A percentile compares a stretch with the other conserved stretches of the same genome.
Conservation (phyloP, 768 basidiomycete genomes). For the Suillus hirtellus region DNA sequence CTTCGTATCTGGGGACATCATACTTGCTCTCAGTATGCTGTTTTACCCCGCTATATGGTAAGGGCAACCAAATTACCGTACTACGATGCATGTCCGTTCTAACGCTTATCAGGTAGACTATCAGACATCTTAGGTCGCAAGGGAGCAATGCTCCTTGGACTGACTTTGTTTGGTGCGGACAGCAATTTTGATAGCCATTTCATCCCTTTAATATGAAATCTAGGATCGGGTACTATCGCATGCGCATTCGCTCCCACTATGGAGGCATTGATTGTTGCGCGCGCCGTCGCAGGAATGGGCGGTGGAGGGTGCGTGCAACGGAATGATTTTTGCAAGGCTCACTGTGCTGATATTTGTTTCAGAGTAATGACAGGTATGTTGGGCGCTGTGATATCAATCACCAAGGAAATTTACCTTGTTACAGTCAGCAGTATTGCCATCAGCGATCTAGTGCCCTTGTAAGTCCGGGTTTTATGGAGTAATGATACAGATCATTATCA, state of each 20-base stretch:
- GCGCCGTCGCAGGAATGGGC: slow-evolving; percentile 89
- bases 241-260: slow-evolving; percentile 90
- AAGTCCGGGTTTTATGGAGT: slow-evolving; percentile 30
- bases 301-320: slow-evolving; percentile 76
- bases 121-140: slow-evolving; percentile 85
- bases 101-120: slow-evolving; percentile 60
- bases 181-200: slow-evolving; percentile 17
- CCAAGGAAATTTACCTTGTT: slow-evolving; percentile 19
- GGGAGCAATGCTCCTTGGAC: slow-evolving; percentile 82
- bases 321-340: not conserved
- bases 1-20: slow-evolving; percentile 86
- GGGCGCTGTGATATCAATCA: slow-evolving; percentile 13
- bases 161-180: slow-evolving; percentile 75
- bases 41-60: slow-evolving; percentile 88
- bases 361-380: slow-evolving; percentile 81
- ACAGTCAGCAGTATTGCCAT: slow-evolving; percentile 82
- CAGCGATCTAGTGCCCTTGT: slow-evolving; percentile 89
- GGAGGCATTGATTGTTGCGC: slow-evolving; percentile 75
- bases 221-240: slow-evolving; percentile 79
- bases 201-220: slow-evolving; percentile 20
- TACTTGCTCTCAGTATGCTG: slow-evolving; percentile 88
- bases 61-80: slow-evolving; percentile 18
- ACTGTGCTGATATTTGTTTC: slow-evolving; percentile 27
- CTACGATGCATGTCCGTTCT: slow-evolving; percentile 14
- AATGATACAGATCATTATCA: slow-evolving; percentile 1